phyloP scores from a whole-genome alignment of 1,284 basidiomycete genomes.

The Marasmius sp. region DNA sequence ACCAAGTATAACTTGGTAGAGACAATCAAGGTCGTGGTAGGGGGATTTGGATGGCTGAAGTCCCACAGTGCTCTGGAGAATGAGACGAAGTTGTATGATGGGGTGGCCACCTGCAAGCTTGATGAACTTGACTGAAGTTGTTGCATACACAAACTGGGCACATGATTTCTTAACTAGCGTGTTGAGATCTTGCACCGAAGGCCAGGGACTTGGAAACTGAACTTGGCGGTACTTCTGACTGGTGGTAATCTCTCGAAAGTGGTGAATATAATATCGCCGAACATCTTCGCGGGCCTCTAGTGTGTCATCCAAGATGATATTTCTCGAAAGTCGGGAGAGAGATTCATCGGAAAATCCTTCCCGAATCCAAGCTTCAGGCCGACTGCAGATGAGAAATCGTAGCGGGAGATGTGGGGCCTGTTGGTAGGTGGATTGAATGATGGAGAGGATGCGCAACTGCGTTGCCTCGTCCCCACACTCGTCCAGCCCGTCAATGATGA shows the following conservation, averaged over 20 bases:
- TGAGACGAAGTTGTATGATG: no score
- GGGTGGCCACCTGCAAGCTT: conserved; percentile 20
- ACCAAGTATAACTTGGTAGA: no score
- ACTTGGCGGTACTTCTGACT: neutral
- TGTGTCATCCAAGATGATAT: no score
- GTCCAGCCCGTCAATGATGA: conserved; percentile 6
- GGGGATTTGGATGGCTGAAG: no score
- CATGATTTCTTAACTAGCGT: conserved; percentile 19
- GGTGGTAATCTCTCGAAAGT: neutral
- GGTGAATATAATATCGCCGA: neutral
- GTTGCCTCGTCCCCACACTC: neutral
- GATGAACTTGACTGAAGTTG: conserved; percentile 25
- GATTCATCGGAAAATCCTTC: no score
- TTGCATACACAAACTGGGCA: conserved; percentile 26
- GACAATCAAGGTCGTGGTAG: no score
- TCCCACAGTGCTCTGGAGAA: no score
- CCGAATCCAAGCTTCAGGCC: conserved; percentile 24
- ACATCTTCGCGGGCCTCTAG: neutral
- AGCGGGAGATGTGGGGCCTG: conserved; percentile 14
- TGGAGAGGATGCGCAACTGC: neutral
- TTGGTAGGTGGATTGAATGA: neutral
- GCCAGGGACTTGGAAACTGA: conserved; percentile 15
- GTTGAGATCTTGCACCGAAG: conserved; percentile 14
- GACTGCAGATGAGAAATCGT: conserved; percentile 24
- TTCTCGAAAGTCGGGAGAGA: no score